Evolutionary conservation across 441 rosid species (phyloP).

Genomic region (Viola pubescens): DNA sequence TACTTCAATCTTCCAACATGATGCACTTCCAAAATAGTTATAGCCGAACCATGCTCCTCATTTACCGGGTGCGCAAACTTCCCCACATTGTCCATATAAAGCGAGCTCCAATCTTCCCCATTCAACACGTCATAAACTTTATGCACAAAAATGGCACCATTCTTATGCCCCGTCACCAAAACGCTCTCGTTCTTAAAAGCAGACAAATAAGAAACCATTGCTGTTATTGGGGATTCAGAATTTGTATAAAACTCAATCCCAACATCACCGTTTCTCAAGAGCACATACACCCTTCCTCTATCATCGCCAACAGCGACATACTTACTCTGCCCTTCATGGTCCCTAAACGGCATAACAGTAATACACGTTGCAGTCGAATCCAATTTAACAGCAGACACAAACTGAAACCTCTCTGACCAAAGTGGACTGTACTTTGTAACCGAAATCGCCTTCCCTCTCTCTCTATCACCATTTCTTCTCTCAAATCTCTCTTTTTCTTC

Average conservation of each 20-base stretch:
- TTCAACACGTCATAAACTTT: conserved; percentile 51
- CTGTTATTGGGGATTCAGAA: conserved; percentile 52
- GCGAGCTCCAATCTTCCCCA: conserved; percentile 60
- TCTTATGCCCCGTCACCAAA: conserved; percentile 70
- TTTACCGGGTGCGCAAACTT: conserved; percentile 29
- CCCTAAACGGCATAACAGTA: conserved; percentile 69
- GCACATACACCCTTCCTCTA: conserved; percentile 63
- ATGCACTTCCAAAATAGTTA: conserved; percentile 75
- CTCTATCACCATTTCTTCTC: conserved; percentile 25
- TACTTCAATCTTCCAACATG: conserved; percentile 75
- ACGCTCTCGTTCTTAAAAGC: conserved; percentile 68
- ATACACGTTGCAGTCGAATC: conserved; percentile 63
- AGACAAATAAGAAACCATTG: conserved; percentile 72
- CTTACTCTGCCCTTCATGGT: conserved; percentile 72
- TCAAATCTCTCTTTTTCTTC: conserved; percentile 17
- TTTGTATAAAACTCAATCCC: conserved; percentile 49
- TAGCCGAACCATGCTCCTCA: conserved; percentile 39
- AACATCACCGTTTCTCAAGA: conserved; percentile 76
- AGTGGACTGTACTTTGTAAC: conserved; percentile 65
- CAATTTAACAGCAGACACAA: conserved; percentile 81
- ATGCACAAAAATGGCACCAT: conserved; percentile 62
- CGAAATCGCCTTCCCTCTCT: conserved; percentile 35
- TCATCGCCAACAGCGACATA: conserved; percentile 87
- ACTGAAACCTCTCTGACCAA: conserved; percentile 92
- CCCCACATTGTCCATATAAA: conserved; percentile 49